phyloP scores from a whole-genome alignment of 2,329 filamentous ascomycete species.

The Thelonectria rubi region DNA sequence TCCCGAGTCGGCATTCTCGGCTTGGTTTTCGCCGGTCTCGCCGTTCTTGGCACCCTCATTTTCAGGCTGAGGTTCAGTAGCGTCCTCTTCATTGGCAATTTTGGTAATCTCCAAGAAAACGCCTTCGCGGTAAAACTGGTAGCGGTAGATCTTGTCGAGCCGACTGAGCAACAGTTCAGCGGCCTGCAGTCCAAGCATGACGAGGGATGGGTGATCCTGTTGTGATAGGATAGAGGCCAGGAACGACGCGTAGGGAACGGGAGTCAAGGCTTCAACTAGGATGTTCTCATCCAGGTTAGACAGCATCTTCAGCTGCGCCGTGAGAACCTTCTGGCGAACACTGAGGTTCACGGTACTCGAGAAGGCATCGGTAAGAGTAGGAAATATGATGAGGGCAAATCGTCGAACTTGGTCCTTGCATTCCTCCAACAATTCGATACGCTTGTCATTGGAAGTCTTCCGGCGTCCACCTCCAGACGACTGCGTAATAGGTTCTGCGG shows the following conservation, averaged over 20 bases:
- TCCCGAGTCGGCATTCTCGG: conserved; percentile 44
- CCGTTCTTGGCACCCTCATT: conserved; percentile 30
- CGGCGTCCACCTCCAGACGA: conserved; percentile 45
- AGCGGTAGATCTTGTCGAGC: conserved; percentile 87
- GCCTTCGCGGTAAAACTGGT: conserved; percentile 96
- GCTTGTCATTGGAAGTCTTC: conserved; percentile 75
- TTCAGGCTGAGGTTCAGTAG: conserved; percentile 31
- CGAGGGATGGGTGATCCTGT: conserved; percentile 87
- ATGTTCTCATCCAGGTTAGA: conserved; percentile 90
- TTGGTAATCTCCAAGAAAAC: conserved; percentile 92
- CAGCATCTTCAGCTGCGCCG: conserved; percentile 97
- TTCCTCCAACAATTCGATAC: conserved; percentile 80
- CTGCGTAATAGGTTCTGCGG: conserved; percentile 52
- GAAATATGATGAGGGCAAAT: conserved; percentile 92
- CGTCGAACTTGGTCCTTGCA: conserved; percentile 89
- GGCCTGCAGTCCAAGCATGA: conserved; percentile 87
- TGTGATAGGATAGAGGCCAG: conserved; percentile 94
- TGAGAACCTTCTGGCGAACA: conserved; percentile 93
- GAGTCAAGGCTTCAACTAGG: conserved; percentile 82
- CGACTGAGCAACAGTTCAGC: conserved; percentile 87
- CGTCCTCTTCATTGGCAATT: conserved; percentile 66
- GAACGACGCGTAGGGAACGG: conserved; percentile 95
- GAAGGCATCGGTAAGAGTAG: conserved; percentile 94
- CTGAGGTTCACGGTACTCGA: conserved; percentile 96
- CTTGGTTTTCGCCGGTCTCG: conserved; percentile 31